Base-by-base conservation (phyloP, 768 basidiomycete genomes). In the Leccinum variicolor region DNA sequence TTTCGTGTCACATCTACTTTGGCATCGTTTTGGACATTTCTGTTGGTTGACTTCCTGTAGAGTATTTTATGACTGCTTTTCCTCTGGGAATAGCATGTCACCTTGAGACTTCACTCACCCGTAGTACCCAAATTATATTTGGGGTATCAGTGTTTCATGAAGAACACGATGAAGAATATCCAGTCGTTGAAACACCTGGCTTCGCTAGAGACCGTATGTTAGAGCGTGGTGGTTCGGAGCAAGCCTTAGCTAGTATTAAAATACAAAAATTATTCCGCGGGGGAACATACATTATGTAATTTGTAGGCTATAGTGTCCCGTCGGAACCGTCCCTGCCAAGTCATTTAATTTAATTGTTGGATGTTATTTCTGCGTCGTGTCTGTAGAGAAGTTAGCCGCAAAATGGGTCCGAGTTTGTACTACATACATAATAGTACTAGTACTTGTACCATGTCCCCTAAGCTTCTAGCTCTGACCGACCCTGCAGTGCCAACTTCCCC, bases 381-480 rank as follows among this genome's bases (percentile, higher is more conserved):
- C 17, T 3, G 8, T 39, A 39, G 39, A 41, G n/a, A 19, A 19
- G n/a, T 19, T 19, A 17, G 19, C n/a, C 39, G 17, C 9, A 39
- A 43, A 43, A 9, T n/a, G 14, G 23, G 14, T 50, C 59, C 29
- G 19, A 41, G 23, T 51, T 61, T 55, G 52, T 60, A 26, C 53
- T 31, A 31, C 25, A 25, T 25, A 23, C 23, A 19, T 13, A 13
- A 33, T 33, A 4, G 11, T 26, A 26, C 23, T 23, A 23, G 23
- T 23, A 23, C n/a, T n/a, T n/a, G n/a, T 29, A 15, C 4, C n/a
- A 19, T 29, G 39, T 5, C 61, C 50, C 62, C 60, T 52, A 56
- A 58, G 19, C 21, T 23, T 5, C 47, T 8, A 4, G 15, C n/a
- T 54, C 43, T 6, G 46, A 52, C 28, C 21, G 50, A 58, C 55